Percentiles rank a stretch among this genome's conserved stretches.
Evolutionary conservation across 2,329 filamentous ascomycete genomes (phyloP).

Genomic region (Domatiomyces globalis): DNA sequence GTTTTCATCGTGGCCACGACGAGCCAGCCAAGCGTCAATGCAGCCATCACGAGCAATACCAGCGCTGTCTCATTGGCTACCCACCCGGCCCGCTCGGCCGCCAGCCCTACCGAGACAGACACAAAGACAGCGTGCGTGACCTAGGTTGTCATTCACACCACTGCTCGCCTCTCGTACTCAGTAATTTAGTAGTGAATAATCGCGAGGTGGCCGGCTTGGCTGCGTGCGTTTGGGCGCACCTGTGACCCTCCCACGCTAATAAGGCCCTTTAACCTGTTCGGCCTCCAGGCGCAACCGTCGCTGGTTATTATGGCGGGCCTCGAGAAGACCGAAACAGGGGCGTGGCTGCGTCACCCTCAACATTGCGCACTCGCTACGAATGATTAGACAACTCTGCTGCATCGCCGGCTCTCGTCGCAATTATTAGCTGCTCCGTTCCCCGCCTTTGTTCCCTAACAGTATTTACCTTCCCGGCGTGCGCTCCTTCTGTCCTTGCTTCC

Average conservation of each 20-base stretch:
- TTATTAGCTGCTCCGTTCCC: neutral
- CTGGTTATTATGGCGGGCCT: too few relatives aligned
- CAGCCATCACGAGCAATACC: neutral
- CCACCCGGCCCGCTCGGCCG: too few relatives aligned
- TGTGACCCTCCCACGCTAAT: neutral
- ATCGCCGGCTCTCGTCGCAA: neutral
- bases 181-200: too few relatives aligned
- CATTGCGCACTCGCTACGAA: neutral
- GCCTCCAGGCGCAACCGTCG: too few relatives aligned
- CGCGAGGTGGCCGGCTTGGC: too few relatives aligned
- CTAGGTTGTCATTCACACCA: neutral
- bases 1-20: neutral
- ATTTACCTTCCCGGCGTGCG: conserved; percentile 6
- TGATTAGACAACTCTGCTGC: too few relatives aligned
- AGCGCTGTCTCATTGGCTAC: neutral
- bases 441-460: conserved; percentile 11
- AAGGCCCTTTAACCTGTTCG: neutral
- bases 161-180: too few relatives aligned
- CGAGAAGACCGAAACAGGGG: neutral
- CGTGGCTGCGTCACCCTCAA: too few relatives aligned
- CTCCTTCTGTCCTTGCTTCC: conserved; percentile 7
- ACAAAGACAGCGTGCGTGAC: neutral
- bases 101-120: neutral
- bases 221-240: too few relatives aligned
- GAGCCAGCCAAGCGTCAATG: too few relatives aligned